Evolutionary conservation across 805 yeast species (phyloP).

Genomic region (Metschnikowia proteae): DNA sequence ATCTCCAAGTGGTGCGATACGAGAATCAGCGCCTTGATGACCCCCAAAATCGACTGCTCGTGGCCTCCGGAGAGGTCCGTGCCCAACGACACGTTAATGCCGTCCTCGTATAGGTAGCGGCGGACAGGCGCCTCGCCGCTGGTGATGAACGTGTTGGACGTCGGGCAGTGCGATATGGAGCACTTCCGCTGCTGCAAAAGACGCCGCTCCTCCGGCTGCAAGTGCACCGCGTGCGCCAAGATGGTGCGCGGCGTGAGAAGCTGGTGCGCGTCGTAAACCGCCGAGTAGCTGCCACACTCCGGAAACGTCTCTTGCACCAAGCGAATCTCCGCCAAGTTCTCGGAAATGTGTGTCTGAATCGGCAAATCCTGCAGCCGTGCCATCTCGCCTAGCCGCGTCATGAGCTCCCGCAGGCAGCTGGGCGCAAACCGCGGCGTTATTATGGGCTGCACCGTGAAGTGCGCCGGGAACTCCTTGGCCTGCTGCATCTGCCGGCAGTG

Average conservation of each 20-base stretch:
- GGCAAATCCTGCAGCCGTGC: slow-evolving; percentile 50
- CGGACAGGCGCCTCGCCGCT: slow-evolving; percentile 88
- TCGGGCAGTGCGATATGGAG: slow-evolving; percentile 91
- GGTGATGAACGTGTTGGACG: slow-evolving; percentile 81
- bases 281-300: slow-evolving; percentile 61
- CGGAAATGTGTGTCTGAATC: slow-evolving; percentile 89
- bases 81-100: slow-evolving; percentile 69
- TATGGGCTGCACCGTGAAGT: slow-evolving; percentile 56
- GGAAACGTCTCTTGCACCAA: slow-evolving; percentile 77
- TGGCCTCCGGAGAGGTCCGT: slow-evolving; percentile 44
- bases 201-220: slow-evolving; percentile 59
- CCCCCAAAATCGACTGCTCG: slow-evolving; percentile 37
- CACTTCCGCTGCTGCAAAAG: slow-evolving; percentile 51
- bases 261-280: slow-evolving; percentile 65
- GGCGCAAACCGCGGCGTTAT: slow-evolving; percentile 95
- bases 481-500: slow-evolving; percentile 43
- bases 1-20: slow-evolving; percentile 42
- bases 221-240: slow-evolving; percentile 85
- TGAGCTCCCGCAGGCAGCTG: slow-evolving; percentile 62
- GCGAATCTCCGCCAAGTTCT: slow-evolving; percentile 68
- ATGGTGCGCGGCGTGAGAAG: slow-evolving; percentile 65
- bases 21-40: slow-evolving; percentile 32
- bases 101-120: slow-evolving; percentile 48
- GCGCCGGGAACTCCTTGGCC: slow-evolving; percentile 25
- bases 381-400: slow-evolving; percentile 60